Conservation (phyloP, 306 rosid genomes). For the Psophocarpus tetragonolobus region DNA sequence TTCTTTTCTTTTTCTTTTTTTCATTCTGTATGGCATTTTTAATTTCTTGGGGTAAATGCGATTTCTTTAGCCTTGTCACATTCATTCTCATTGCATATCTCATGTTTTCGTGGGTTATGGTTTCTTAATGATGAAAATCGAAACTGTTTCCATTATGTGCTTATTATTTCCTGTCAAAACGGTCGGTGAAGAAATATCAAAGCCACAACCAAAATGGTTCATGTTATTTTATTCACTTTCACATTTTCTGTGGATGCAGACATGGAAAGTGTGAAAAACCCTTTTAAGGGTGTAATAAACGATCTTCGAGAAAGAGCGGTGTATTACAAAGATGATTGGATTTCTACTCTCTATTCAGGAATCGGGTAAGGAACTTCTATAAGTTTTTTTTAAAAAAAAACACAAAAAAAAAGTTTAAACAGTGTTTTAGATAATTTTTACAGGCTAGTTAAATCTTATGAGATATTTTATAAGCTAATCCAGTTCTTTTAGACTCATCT, state of each 20-base stretch:
- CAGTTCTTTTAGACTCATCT: too few relatives aligned
- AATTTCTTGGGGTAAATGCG: too few relatives aligned
- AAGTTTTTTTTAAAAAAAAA: too few relatives aligned
- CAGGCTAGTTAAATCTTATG: too few relatives aligned
- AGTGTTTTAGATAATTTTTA: too few relatives aligned
- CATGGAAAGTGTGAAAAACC: conserved; percentile 59
- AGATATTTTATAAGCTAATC: too few relatives aligned
- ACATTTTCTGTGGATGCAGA: conserved; percentile 26
- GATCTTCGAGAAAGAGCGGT: conserved; percentile 67
- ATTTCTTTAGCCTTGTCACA: background rate
- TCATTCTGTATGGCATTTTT: too few relatives aligned
- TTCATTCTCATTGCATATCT: background rate
- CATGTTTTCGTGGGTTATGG: background rate
- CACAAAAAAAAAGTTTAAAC: too few relatives aligned
- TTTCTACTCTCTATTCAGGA: conserved; percentile 60
- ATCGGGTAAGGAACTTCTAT: conserved; percentile 67
- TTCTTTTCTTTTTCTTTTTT: too few relatives aligned
- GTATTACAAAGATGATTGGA: conserved; percentile 80
- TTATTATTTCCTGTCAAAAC: background rate
- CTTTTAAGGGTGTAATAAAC: conserved; percentile 61
- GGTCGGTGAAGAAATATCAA: background rate
- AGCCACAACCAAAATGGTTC: background rate
- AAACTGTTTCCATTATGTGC: background rate
- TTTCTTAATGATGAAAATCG: background rate
- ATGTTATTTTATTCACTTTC: background rate